These are phyloP conservation scores for Penicillium robsamsonii DNA, from an alignment of 495 filamentous ascomycete genomes.

Conservation along the genomic window DNA sequence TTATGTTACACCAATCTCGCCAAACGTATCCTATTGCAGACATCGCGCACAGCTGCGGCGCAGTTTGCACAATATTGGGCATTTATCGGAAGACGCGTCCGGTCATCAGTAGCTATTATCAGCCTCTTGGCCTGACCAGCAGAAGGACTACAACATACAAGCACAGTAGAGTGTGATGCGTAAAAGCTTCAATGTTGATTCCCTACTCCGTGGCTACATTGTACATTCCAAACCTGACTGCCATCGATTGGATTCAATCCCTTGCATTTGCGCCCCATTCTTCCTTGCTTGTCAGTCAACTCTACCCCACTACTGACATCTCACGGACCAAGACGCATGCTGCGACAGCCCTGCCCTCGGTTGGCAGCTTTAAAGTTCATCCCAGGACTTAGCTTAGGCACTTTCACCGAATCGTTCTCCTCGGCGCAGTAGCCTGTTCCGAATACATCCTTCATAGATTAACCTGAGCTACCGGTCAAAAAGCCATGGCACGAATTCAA, in stretches of 20 bases:
- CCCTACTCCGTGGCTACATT: neutral
- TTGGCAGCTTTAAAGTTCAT: neutral
- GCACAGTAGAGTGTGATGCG: too few relatives aligned
- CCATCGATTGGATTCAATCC: conserved; percentile 22
- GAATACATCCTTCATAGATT: neutral
- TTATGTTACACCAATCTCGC: conserved; percentile 12
- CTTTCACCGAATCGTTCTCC: conserved; percentile 14
- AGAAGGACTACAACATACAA: too few relatives aligned
- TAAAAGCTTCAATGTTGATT: conserved; percentile 15
- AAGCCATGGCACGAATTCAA: conserved; percentile 1
- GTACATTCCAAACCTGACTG: conserved; percentile 30
- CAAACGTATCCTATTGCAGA: conserved; percentile 9
- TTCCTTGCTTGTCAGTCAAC: conserved; percentile 27
- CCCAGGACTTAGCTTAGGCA: conserved; percentile 7
- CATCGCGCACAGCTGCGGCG: conserved; percentile 1
- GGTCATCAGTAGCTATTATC: neutral
- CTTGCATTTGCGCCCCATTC: conserved; percentile 22
- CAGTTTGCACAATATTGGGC: neutral
- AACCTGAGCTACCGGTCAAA: neutral
- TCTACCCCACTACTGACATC: conserved; percentile 19
- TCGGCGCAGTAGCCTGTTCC: neutral
- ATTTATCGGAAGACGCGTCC: neutral
- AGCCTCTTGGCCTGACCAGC: neutral
- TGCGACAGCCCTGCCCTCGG: conserved; percentile 13
- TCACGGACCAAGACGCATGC: conserved; percentile 20